Conservation (phyloP, 2,329 filamentous ascomycete species). For the Aureobasidium namibiae region DNA sequence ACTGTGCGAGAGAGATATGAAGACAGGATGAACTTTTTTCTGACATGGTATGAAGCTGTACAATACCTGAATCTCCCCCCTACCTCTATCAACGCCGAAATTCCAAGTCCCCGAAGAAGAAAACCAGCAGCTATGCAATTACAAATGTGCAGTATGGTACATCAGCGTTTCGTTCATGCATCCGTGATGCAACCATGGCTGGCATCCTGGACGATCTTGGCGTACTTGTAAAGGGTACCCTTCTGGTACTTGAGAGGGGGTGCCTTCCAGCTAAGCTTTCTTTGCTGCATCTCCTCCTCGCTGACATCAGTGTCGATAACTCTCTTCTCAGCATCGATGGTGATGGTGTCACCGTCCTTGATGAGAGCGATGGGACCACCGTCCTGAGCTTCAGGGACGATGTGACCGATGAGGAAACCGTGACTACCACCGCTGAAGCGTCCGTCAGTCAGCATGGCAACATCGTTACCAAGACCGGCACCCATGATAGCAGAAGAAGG, state of each 20-base stretch:
- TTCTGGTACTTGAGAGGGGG: constrained; percentile 49
- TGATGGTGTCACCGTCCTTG: constrained; percentile 69
- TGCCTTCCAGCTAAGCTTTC: constrained; percentile 45
- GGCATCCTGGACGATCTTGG: constrained; percentile 47
- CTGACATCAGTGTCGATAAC: constrained; percentile 58
- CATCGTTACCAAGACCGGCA: constrained; percentile 63
- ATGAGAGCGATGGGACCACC: constrained; percentile 86
- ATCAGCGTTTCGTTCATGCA: constrained; percentile 16
- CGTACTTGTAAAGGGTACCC: constrained; percentile 54
- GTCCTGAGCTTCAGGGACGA: constrained; percentile 80
- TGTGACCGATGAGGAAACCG: constrained; percentile 89
- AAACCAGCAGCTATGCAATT: constrained; percentile 5
- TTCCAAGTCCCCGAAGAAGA: not conserved
- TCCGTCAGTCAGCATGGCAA: constrained; percentile 87
- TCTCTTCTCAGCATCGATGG: constrained; percentile 73
- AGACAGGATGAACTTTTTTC: not conserved
- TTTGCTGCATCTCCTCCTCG: constrained; percentile 50
- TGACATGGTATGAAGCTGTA: constrained; percentile 9
- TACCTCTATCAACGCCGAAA: constrained; percentile 13
- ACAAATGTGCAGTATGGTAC: not conserved
- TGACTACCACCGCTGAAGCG: constrained; percentile 82
- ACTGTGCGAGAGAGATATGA: not conserved
- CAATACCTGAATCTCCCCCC: constrained; percentile 5
- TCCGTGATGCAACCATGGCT: constrained; percentile 54
- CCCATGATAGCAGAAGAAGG: constrained; percentile 89